Evolutionary conservation across 345 rosid genomes (phyloP).

Genomic region (Punica granatum): DNA sequence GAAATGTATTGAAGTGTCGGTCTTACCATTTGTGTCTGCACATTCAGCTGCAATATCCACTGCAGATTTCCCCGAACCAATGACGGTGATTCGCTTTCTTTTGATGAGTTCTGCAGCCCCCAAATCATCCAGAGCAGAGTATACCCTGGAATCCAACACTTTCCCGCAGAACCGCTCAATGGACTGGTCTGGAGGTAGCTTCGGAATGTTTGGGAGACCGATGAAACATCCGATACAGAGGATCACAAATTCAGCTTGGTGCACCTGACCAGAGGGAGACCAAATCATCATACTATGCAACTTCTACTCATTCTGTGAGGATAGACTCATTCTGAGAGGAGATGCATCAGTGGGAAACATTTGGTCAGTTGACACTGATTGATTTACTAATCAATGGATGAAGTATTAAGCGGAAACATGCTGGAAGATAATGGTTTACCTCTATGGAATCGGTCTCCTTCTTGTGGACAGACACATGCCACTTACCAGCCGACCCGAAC

Average conservation of each 20-base stretch:
- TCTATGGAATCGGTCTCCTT: constrained; percentile 5
- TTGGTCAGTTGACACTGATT: not conserved
- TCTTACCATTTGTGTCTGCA: constrained; percentile 24
- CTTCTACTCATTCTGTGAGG: too few relatives aligned
- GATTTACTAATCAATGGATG: constrained; percentile 7
- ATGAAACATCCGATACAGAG: constrained; percentile 13
- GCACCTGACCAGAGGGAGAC: constrained; percentile 1
- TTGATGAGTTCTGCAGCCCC: constrained; percentile 18
- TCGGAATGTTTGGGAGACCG: constrained; percentile 27
- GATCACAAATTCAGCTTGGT: constrained; percentile 27
- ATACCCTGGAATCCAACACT: constrained; percentile 35
- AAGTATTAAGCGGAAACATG: too few relatives aligned
- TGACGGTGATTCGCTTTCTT: constrained; percentile 19
- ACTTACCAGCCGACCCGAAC: constrained; percentile 31
- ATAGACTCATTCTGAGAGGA: not conserved
- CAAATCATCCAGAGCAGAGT: constrained; percentile 14
- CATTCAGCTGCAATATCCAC: constrained; percentile 34
- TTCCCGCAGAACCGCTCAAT: constrained; percentile 24
- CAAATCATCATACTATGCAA: not conserved
- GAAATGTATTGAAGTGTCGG: not conserved
- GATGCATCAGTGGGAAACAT: too few relatives aligned
- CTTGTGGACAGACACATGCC: constrained; percentile 26
- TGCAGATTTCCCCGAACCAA: constrained; percentile 23
- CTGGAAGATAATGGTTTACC: constrained; percentile 22
- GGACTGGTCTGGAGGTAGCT: constrained; percentile 19